Percentiles rank a stretch among this genome's conserved stretches.
phyloP scores from a whole-genome alignment of 2,329 filamentous ascomycete genomes.

The Cordyceps militaris region DNA sequence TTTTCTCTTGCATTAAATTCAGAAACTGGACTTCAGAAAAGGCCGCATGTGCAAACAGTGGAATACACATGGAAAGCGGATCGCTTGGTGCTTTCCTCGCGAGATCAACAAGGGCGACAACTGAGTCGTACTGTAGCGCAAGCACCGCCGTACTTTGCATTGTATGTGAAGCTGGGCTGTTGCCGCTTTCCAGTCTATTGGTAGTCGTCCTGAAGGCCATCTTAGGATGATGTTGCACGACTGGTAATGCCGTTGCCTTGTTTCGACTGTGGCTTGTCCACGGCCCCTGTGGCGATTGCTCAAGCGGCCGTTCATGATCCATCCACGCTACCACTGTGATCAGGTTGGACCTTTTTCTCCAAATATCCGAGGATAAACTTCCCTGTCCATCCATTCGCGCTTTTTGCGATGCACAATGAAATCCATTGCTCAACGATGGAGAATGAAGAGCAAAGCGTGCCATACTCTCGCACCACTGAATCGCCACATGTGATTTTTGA shows the following conservation, averaged over 20 bases:
- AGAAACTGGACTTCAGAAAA: slow-evolving; percentile 14
- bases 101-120: slow-evolving; percentile 10
- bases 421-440: slow-evolving; percentile 15
- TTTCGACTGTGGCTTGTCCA: slow-evolving; percentile 11
- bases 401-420: slow-evolving; percentile 11
- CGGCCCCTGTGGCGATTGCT: slow-evolving; percentile 12
- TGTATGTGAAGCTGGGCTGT: neutral
- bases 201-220: slow-evolving; percentile 11
- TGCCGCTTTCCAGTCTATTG: neutral
- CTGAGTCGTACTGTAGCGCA: slow-evolving; percentile 11
- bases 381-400: slow-evolving; percentile 6
- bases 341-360: too few relatives aligned
- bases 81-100: slow-evolving; percentile 11
- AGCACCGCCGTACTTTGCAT: slow-evolving; percentile 3
- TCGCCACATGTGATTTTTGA: slow-evolving; percentile 10
- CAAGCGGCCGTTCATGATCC: slow-evolving; percentile 14
- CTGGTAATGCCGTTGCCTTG: slow-evolving; percentile 6
- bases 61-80: slow-evolving; percentile 14
- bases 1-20: slow-evolving; percentile 12
- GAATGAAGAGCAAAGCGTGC: slow-evolving; percentile 11
- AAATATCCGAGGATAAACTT: neutral
- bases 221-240: slow-evolving; percentile 13
- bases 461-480: slow-evolving; percentile 14
- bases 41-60: slow-evolving; percentile 13
- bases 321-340: slow-evolving; percentile 12